A percentile compares a stretch with the other conserved stretches of the same genome.
These are phyloP conservation scores for Eleusine coracana DNA, from an alignment of 176 grass and related monocot genomes.

Conservation along the genomic window DNA sequence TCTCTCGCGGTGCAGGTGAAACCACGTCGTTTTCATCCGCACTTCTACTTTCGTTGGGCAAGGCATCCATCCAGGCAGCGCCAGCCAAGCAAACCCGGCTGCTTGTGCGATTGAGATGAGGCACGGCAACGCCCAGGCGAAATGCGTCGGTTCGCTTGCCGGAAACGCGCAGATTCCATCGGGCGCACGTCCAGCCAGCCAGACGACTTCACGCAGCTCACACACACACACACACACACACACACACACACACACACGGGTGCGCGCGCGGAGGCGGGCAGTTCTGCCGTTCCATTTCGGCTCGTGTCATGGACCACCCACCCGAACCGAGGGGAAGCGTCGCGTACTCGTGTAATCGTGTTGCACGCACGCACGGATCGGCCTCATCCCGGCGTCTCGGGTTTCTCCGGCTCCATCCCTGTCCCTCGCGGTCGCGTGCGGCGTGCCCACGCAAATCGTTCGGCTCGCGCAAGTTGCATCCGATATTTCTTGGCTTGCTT, in stretches of 20 bases:
- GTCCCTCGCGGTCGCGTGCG: constrained; percentile 22
- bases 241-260: neutral
- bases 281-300: neutral
- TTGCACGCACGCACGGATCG: neutral
- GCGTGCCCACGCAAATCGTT: neutral
- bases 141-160: constrained; percentile 34
- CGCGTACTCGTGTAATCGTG: neutral
- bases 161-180: neutral
- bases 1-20: neutral
- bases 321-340: neutral
- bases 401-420: neutral
- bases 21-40: neutral
- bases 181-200: constrained; percentile 6
- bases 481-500: constrained; percentile 28
- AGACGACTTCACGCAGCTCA: constrained; percentile 8
- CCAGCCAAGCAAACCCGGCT: neutral
- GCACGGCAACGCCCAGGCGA: neutral
- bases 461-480: neutral
- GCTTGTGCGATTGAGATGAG: neutral
- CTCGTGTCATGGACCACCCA: neutral
- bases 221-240: neutral
- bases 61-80: neutral
- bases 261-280: neutral
- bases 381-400: neutral
- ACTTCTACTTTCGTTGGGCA: neutral